Evolutionary conservation across 257 asterid species (phyloP).

Genomic region (Scutellaria barbata): DNA sequence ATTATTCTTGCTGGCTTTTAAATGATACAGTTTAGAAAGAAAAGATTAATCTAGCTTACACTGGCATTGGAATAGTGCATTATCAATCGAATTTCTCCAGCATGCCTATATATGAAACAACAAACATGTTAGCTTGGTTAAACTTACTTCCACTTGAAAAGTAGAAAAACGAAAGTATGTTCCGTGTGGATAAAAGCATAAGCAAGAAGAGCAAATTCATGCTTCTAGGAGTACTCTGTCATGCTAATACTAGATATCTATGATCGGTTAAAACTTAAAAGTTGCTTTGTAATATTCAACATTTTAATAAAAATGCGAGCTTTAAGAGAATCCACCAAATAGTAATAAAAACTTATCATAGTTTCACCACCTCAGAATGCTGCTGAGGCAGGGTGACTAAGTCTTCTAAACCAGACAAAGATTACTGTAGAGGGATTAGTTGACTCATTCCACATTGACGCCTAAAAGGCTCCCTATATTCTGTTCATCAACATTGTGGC

Average conservation of each 20-base stretch:
- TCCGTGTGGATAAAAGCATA: conserved; percentile 14
- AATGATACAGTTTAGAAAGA: background rate
- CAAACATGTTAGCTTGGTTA: conserved; percentile 21
- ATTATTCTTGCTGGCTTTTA: background rate
- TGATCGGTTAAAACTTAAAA: background rate
- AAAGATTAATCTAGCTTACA: conserved; percentile 46
- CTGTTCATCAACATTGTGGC: background rate
- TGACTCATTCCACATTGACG: background rate
- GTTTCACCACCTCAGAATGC: background rate
- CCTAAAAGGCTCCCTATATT: background rate
- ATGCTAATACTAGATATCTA: background rate
- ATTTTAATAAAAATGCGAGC: background rate
- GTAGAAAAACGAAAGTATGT: background rate
- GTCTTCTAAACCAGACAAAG: background rate
- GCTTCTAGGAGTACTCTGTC: conserved; percentile 1
- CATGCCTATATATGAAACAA: conserved; percentile 57
- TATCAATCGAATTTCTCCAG: conserved; percentile 88
- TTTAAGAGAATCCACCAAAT: background rate
- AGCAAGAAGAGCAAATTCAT: background rate
- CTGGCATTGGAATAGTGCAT: conserved; percentile 77
- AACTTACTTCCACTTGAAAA: background rate
- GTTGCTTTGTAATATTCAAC: background rate
- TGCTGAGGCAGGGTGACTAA: background rate
- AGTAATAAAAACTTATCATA: background rate
- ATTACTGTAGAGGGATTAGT: too few species aligned